phyloP scores from a whole-genome alignment of 1,284 basidiomycete genomes.

The Cutaneotrichosporon sp. region DNA sequence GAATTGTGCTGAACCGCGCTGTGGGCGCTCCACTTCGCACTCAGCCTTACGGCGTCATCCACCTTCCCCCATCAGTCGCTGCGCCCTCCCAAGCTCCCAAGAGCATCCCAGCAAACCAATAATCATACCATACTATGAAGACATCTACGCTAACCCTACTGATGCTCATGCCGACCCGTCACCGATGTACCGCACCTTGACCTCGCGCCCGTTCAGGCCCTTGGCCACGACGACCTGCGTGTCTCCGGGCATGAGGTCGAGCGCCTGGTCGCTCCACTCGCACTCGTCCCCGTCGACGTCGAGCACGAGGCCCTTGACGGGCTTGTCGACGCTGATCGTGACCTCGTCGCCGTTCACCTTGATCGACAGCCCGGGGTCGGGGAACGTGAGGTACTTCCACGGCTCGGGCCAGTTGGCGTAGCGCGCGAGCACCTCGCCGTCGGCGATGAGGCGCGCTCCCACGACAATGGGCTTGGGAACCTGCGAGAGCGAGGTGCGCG shows the following conservation, averaged over 20 bases:
- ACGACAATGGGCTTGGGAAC: conserved; percentile 68
- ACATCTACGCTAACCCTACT: no score
- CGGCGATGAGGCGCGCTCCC: conserved; percentile 65
- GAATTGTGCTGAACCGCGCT: no score
- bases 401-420: conserved; percentile 77
- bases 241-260: conserved; percentile 83
- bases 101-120: no score
- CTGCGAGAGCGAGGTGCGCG: conserved; percentile 66
- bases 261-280: conserved; percentile 79
- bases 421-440: conserved; percentile 63
- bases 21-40: no score
- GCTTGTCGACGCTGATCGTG: conserved; percentile 63
- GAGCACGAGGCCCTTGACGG: conserved; percentile 81
- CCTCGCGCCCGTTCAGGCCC: conserved; percentile 66
- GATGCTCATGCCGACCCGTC: conserved; percentile 20
- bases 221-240: conserved; percentile 64
- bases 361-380: conserved; percentile 63
- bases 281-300: conserved; percentile 65
- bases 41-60: no score
- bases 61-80: no score
- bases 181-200: conserved; percentile 59
- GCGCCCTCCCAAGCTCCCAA: no score
- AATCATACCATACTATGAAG: no score
- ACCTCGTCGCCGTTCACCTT: conserved; percentile 64
- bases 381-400: conserved; percentile 85